These are phyloP conservation scores for Fonsecaea pedrosoi DNA, from an alignment of 2,329 filamentous ascomycete species.

Conservation along the genomic window DNA sequence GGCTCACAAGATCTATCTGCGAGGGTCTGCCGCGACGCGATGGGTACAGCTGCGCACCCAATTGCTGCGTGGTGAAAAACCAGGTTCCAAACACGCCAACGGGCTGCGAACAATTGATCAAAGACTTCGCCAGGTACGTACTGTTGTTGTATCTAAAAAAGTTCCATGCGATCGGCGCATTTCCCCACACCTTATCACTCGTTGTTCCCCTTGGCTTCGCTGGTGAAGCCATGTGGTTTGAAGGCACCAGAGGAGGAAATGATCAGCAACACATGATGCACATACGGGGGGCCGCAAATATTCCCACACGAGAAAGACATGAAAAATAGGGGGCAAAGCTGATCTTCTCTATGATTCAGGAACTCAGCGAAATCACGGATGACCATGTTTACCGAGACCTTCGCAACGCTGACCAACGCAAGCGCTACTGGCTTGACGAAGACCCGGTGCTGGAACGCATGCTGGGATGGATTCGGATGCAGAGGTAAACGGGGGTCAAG, in stretches of 20 bases:
- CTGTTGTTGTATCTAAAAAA: neutral
- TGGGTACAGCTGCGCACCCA: conserved; percentile 64
- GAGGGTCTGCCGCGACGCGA: conserved; percentile 62
- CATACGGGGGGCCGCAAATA: neutral
- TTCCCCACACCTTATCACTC: conserved; percentile 14
- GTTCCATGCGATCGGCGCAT: conserved; percentile 16
- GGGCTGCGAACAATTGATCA: conserved; percentile 58
- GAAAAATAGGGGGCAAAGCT: conserved; percentile 19
- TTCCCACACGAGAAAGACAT: neutral
- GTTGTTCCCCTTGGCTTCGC: conserved; percentile 3
- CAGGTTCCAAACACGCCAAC: conserved; percentile 55
- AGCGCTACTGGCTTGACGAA: conserved; percentile 67
- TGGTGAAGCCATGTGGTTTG: conserved; percentile 28
- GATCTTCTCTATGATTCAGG: conserved; percentile 48
- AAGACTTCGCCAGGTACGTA: conserved; percentile 57
- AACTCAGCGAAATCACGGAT: conserved; percentile 64
- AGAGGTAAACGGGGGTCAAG: conserved; percentile 40
- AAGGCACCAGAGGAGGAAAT: conserved; percentile 25
- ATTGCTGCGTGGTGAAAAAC: conserved; percentile 59
- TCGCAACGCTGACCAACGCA: conserved; percentile 60
- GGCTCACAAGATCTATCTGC: conserved; percentile 67
- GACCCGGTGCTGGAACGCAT: conserved; percentile 64
- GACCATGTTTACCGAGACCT: conserved; percentile 63
- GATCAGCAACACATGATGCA: conserved; percentile 28
- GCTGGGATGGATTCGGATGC: conserved; percentile 52